Evolutionary conservation across 2,329 filamentous ascomycete species (phyloP).

Genomic region (Aspergillus tanneri): DNA sequence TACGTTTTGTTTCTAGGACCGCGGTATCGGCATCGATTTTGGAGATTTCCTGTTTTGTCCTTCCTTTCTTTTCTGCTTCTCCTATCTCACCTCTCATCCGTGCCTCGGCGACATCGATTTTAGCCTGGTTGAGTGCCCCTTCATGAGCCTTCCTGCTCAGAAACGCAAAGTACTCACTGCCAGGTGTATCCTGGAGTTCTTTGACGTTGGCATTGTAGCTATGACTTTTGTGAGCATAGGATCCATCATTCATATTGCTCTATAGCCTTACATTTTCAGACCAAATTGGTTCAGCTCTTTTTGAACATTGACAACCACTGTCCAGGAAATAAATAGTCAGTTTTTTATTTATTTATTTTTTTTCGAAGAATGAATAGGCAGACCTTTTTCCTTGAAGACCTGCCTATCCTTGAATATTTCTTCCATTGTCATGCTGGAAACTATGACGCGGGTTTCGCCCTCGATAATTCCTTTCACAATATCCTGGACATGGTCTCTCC

Average conservation of each 20-base stretch:
- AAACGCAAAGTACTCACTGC: slow-evolving; percentile 79
- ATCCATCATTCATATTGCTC: too few relatives aligned
- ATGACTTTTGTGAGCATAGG: slow-evolving; percentile 9
- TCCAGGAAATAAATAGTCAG: not conserved
- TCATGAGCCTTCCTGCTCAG: slow-evolving; percentile 82
- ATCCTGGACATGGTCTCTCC: slow-evolving; percentile 69
- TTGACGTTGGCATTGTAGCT: slow-evolving; percentile 76
- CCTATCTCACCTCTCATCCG: slow-evolving; percentile 60
- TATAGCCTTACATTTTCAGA: slow-evolving; percentile 66
- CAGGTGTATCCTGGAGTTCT: slow-evolving; percentile 78
- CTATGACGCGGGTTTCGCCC: slow-evolving; percentile 79
- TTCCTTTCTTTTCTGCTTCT: slow-evolving; percentile 73
- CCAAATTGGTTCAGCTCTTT: slow-evolving; percentile 79
- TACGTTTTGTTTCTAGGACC: slow-evolving; percentile 79
- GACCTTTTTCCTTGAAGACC: slow-evolving; percentile 69
- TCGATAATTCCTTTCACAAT: slow-evolving; percentile 91
- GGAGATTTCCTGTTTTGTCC: slow-evolving; percentile 80
- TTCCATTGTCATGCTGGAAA: slow-evolving; percentile 89
- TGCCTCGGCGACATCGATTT: slow-evolving; percentile 60
- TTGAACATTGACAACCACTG: slow-evolving; percentile 71
- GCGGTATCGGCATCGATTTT: slow-evolving; percentile 86
- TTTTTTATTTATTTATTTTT: slow-evolving; percentile 20
- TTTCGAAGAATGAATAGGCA: slow-evolving; percentile 15
- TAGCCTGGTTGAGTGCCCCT: slow-evolving; percentile 77
- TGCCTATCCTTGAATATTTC: slow-evolving; percentile 79